These are phyloP conservation scores for Neurospora sp. DNA, from an alignment of 495 filamentous ascomycete genomes.

Conservation along the genomic window DNA sequence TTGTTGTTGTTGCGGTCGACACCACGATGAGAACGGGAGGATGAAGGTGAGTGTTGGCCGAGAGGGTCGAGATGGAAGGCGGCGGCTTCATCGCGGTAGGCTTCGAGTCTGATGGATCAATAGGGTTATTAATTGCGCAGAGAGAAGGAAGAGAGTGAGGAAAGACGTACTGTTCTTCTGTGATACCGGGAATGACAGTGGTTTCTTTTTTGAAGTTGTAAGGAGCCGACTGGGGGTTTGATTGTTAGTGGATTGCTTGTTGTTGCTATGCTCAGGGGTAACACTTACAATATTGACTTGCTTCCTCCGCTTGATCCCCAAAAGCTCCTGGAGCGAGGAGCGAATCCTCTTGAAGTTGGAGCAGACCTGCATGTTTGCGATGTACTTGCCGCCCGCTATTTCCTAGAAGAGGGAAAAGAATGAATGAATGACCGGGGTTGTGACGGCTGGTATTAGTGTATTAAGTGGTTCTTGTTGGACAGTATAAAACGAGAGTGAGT, in stretches of 20 bases:
- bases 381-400: not conserved
- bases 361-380: constrained; percentile 10
- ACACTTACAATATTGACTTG: constrained; percentile 15
- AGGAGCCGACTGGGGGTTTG: constrained; percentile 28
- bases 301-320: constrained; percentile 12
- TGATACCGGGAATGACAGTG: constrained; percentile 28
- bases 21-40: not conserved
- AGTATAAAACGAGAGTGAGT: not conserved
- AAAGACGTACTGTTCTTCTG: constrained; percentile 32
- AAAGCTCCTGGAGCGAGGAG: constrained; percentile 13
- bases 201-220: constrained; percentile 37
- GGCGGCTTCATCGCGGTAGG: constrained; percentile 33
- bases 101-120: constrained; percentile 19
- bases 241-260: constrained; percentile 10
- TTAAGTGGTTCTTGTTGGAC: not conserved
- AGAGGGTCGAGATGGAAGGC: constrained; percentile 23
- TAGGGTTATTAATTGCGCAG: not conserved
- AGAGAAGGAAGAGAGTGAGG: not conserved
- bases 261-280: not conserved
- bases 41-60: not conserved
- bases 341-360: constrained; percentile 17
- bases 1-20: not conserved
- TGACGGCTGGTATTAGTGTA: not conserved
- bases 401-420: not conserved
- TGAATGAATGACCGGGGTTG: not conserved